Evolutionary conservation across 768 basidiomycete genomes (phyloP).

Genomic region (Coprinopsis strossmayeri): DNA sequence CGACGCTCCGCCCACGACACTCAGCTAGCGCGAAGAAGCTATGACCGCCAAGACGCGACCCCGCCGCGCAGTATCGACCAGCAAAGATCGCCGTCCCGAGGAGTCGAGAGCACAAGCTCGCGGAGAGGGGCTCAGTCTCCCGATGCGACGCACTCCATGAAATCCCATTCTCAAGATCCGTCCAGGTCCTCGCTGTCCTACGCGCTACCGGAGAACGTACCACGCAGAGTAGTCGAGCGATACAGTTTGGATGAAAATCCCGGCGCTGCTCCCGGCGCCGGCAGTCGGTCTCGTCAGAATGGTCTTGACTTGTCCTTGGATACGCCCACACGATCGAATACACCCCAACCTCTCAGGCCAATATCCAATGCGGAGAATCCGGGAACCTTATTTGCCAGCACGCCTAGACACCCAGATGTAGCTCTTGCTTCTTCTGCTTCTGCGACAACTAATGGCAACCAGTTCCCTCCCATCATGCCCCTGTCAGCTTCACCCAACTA

Average conservation of each 20-base stretch:
- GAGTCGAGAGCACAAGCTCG: slow-evolving; percentile 1
- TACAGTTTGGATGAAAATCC: slow-evolving; percentile 47
- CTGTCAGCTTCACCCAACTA: slow-evolving; percentile 55
- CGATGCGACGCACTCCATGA: slow-evolving; percentile 10
- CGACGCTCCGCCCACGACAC: slow-evolving; percentile 9
- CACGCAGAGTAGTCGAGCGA: slow-evolving; percentile 44
- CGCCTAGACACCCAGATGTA: slow-evolving; percentile 42
- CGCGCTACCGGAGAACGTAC: slow-evolving; percentile 33
- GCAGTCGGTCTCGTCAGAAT: slow-evolving; percentile 18
- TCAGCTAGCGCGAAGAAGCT: slow-evolving; percentile 12
- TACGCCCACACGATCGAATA: slow-evolving; percentile 16
- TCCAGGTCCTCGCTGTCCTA: slow-evolving; percentile 37
- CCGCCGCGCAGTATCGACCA: slow-evolving; percentile 6
- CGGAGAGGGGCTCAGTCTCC: slow-evolving; percentile 8
- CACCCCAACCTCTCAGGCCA: slow-evolving; percentile 18
- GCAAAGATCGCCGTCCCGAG: slow-evolving; percentile 8
- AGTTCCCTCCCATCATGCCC: slow-evolving; percentile 44
- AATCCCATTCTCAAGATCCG: slow-evolving; percentile 24
- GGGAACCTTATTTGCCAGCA: slow-evolving; percentile 29
- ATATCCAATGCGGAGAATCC: slow-evolving; percentile 18
- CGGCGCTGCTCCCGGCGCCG: no score
- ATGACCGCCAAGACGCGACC: slow-evolving; percentile 11
- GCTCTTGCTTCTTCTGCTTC: slow-evolving; percentile 15
- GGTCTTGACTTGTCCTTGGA: slow-evolving; percentile 24
- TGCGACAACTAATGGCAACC: slow-evolving; percentile 14